Base-by-base conservation (phyloP, 2,329 filamentous ascomycete genomes). In the Pseudogymnoascus sp. region DNA sequence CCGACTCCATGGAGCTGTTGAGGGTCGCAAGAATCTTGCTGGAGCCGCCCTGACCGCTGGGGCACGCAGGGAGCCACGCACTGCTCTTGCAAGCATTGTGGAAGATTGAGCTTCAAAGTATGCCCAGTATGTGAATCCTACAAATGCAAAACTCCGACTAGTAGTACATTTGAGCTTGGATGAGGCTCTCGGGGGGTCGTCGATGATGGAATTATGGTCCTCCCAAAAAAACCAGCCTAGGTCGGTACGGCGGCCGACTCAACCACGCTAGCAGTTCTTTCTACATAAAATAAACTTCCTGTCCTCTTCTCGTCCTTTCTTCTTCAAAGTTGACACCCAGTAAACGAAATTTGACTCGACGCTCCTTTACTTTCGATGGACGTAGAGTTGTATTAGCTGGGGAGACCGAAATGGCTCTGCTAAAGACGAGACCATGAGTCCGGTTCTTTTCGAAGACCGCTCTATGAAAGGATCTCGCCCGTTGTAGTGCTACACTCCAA, bases 331-430 rank as follows among this genome's bases (percentile, higher is more conserved):
- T 84, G 76, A 78, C 72, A 72, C 72, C 80, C 80, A 77, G 75
- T 77, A 76, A 74, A 74, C 73, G 74, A 79, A 83, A 84, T 84
- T 85, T 85, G 83, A 82, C 82, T 77, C 76, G 74, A 72, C 79
- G 78, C 73, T 74, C 78, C 74, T 66, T 69, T 66, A 67, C 33
- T 41, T 70, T 72, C 71, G 70, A 77, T 81, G 80, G 78, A 77
- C 79, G 78, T 74, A 73, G 80, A 78, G 84, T 84, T 87, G 84
- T 71, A 71, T 63, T 64, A 77, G 71, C 75, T 78, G 78, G 79
- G 78, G 74, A 82, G 80, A 81, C 67, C 62, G 71, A 76, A 71
- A 67, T 72, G 71, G 66, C 71, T 63, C 48, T 68, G 68, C 70
- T 68, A 65, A 73, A 73, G 71, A 72, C 71, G 72, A 71, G 70